Base-by-base conservation (phyloP, 2,329 filamentous ascomycete genomes). In the Didymella arachidicola region DNA sequence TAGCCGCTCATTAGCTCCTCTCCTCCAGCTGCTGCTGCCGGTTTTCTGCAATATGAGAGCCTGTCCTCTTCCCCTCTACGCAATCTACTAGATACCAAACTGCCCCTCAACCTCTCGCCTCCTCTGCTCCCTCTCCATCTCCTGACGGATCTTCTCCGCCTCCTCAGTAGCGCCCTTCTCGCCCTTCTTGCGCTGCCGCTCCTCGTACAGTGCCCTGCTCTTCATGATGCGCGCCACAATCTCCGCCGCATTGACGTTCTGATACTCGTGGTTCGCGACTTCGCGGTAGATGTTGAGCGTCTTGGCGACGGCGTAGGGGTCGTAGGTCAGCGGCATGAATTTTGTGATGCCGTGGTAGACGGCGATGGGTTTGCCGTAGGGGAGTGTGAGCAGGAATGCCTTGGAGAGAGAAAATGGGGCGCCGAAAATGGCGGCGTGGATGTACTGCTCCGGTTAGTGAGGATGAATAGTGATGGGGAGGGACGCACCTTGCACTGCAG, bases 301-400 rank as follows among this genome's bases (percentile, higher is more conserved):
- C 78, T 93, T 95, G 52, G 93, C 88, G 14, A 87, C 91, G 27
- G 84, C 82, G 79, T 98, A 97, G 2, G 81, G 78, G 65, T 84
- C 82, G 68, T 77, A 77, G 36, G 76, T 87, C 74, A 72, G 74
- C 0, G 88, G 90, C 81, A 96, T 95, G 76, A 97, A 97, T 12
- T 90, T 86, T 0, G 95, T 99, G 7, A 93, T 92, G n/a, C 95
- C 95, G 79, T 99, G 95, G 78, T 98, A 99, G 61, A 99, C 91
- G 27, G 88, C 89, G 69, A 89, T 83, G 14, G 93, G 91, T 4
- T 84, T 85, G 54, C 71, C 68, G 77, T 88, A 88, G 0, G 94
- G 93, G 44, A 96, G 83, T 1, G 86, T 82, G 16, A 58, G 83
- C 41, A 99, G 85, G 77, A 96, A 99, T 2, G 86, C 80, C 71